phyloP scores from a whole-genome alignment of 306 rosid species.

The Cucurbita moschata region DNA sequence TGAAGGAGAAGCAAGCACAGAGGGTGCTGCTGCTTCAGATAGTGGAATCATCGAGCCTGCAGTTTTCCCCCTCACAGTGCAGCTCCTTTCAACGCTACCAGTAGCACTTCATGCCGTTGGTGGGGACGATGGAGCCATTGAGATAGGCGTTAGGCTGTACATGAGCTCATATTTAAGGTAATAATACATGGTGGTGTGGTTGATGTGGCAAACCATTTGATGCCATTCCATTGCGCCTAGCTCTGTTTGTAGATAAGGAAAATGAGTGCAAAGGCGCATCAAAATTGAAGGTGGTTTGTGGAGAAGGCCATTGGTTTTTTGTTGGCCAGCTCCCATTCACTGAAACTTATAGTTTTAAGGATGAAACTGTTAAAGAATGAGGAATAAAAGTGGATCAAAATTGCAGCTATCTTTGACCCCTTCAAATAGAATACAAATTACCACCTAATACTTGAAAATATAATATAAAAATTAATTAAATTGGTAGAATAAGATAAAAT shows the following conservation, averaged over 20 bases:
- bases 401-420: too few relatives aligned
- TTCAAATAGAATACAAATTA: too few relatives aligned
- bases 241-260: constrained; percentile 6
- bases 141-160: constrained; percentile 64
- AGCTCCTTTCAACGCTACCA: constrained; percentile 51
- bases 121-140: constrained; percentile 73
- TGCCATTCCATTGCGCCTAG: background rate
- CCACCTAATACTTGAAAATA: too few relatives aligned
- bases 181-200: constrained; percentile 12
- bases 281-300: background rate
- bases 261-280: background rate
- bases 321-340: background rate
- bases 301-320: constrained; percentile 6
- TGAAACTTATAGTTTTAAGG: too few relatives aligned
- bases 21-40: constrained; percentile 13
- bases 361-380: too few relatives aligned
- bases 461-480: too few relatives aligned
- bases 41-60: constrained; percentile 38
- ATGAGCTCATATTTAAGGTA: constrained; percentile 54
- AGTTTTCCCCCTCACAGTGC: constrained; percentile 54
- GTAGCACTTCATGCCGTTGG: constrained; percentile 76
- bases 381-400: too few relatives aligned
- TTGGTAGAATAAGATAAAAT: too few relatives aligned
- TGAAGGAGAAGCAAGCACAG: constrained; percentile 14
- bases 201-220: background rate